These are phyloP conservation scores for Pythium phragmitis DNA, from an alignment of 352 stramenopile genomes.

Conservation along the genomic window DNA sequence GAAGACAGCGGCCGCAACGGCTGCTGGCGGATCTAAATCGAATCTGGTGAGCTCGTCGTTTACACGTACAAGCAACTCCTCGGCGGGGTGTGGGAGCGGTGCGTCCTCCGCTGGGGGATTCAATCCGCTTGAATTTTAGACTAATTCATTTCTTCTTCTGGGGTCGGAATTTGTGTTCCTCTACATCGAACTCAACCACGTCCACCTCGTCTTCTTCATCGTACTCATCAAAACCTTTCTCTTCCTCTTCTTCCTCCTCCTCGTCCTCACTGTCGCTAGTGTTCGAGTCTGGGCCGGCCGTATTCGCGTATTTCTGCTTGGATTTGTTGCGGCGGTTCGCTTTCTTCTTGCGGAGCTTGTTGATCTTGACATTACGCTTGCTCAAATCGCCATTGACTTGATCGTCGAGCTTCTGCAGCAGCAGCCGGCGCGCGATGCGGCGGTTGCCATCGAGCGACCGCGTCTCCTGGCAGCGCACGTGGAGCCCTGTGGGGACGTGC, in stretches of 20 bases:
- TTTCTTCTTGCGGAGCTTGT: slow-evolving; percentile 69
- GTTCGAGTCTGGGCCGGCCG: neutral
- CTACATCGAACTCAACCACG: slow-evolving; percentile 19
- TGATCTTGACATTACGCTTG: slow-evolving; percentile 60
- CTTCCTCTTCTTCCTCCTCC: slow-evolving; percentile 17
- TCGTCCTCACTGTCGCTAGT: slow-evolving; percentile 8
- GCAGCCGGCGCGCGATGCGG: slow-evolving; percentile 63
- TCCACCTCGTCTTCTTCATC: slow-evolving; percentile 31
- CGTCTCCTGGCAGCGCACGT: slow-evolving; percentile 79
- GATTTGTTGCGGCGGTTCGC: slow-evolving; percentile 50
- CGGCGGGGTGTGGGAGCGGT: slow-evolving; percentile 9
- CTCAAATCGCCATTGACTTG: slow-evolving; percentile 64
- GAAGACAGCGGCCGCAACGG: neutral
- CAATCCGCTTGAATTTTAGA: slow-evolving; percentile 25
- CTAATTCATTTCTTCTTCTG: slow-evolving; percentile 24
- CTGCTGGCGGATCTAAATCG: neutral
- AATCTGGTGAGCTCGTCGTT: slow-evolving; percentile 29
- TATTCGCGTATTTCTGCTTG: slow-evolving; percentile 52
- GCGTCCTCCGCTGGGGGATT: neutral
- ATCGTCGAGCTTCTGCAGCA: slow-evolving; percentile 77
- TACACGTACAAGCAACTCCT: neutral
- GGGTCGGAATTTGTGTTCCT: slow-evolving; percentile 36
- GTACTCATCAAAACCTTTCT: slow-evolving; percentile 23
- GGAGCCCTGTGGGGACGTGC: slow-evolving; percentile 73
- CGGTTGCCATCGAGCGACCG: slow-evolving; percentile 79